phyloP scores from a whole-genome alignment of 768 basidiomycete genomes.

The Tulasnella sp. region DNA sequence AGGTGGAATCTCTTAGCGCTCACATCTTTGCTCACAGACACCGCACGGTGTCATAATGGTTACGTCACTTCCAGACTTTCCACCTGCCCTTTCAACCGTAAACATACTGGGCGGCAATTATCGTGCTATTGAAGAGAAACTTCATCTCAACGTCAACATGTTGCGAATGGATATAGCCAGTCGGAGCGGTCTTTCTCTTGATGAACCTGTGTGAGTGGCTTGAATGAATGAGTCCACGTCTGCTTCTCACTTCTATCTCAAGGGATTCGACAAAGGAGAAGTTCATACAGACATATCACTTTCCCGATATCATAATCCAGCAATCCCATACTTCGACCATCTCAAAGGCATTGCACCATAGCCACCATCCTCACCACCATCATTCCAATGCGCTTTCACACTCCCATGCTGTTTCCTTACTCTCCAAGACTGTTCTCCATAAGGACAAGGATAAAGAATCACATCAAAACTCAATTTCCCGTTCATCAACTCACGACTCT shows the following conservation, averaged over 20 bases:
- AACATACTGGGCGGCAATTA: slow-evolving; percentile 62
- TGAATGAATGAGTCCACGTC: not conserved
- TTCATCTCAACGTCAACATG: slow-evolving; percentile 72
- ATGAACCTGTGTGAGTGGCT: slow-evolving; percentile 48
- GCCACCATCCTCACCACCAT: not conserved
- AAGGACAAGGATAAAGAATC: not conserved
- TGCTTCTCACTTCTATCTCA: slow-evolving; percentile 8
- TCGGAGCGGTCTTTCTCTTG: slow-evolving; percentile 61
- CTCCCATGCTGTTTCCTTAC: slow-evolving; percentile 2
- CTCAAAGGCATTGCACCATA: not conserved
- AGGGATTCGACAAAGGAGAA: slow-evolving; percentile 73
- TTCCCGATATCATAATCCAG: slow-evolving; percentile 31
- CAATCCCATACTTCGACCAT: not conserved
- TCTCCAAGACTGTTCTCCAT: too few species aligned
- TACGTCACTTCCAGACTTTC: slow-evolving; percentile 77
- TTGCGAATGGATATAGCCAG: slow-evolving; percentile 75
- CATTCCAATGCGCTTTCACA: not conserved
- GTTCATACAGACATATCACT: slow-evolving; percentile 56
- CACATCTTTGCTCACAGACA: slow-evolving; percentile 30
- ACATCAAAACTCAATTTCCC: too few species aligned
- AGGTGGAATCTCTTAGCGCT: not conserved
- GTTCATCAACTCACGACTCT: not conserved
- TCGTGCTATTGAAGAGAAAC: slow-evolving; percentile 45
- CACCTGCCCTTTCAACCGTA: slow-evolving; percentile 76
- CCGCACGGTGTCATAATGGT: slow-evolving; percentile 58